Evolutionary conservation across 768 basidiomycete species (phyloP).

Genomic region (Zangia roseola): DNA sequence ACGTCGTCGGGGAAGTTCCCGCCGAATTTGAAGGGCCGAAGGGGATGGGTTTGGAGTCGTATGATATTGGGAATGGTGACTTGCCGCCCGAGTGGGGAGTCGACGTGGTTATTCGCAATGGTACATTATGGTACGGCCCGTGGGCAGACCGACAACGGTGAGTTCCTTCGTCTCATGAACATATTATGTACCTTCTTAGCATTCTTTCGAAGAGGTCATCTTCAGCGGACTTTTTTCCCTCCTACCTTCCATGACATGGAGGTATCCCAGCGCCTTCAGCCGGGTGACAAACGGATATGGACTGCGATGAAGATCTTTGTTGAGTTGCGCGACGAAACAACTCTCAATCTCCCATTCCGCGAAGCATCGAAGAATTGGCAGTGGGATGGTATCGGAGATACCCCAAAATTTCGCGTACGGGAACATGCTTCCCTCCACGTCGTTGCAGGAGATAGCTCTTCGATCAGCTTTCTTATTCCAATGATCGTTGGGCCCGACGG

Average conservation of each 20-base stretch:
- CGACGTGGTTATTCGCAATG: conserved; percentile 77
- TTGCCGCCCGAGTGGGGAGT: conserved; percentile 91
- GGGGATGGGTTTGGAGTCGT: conserved; percentile 40
- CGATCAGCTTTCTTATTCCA: conserved; percentile 81
- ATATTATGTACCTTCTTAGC: conserved; percentile 2
- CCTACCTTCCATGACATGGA: conserved; percentile 65
- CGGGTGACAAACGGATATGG: conserved; percentile 83
- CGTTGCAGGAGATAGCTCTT: conserved; percentile 75
- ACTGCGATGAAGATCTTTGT: conserved; percentile 78
- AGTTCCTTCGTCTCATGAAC: conserved; percentile 7
- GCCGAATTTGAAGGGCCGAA: conserved; percentile 27
- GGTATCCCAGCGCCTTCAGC: conserved; percentile 55
- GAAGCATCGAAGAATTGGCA: conserved; percentile 97
- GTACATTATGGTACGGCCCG: conserved; percentile 82
- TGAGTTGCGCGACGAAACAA: conserved; percentile 75
- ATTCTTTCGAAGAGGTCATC: conserved; percentile 49
- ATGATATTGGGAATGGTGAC: conserved; percentile 86
- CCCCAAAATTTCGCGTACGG: conserved; percentile 53
- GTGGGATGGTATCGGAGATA: conserved; percentile 67
- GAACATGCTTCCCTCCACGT: conserved; percentile 75
- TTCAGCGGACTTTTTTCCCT: conserved; percentile 86
- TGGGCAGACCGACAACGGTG: conserved; percentile 96
- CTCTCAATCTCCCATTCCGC: conserved; percentile 83
- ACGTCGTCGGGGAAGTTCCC: conserved; percentile 79
- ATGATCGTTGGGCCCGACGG: conserved; percentile 74